Evolutionary conservation across 495 filamentous ascomycete genomes (phyloP).

Genomic region (Neurospora sp.): DNA sequence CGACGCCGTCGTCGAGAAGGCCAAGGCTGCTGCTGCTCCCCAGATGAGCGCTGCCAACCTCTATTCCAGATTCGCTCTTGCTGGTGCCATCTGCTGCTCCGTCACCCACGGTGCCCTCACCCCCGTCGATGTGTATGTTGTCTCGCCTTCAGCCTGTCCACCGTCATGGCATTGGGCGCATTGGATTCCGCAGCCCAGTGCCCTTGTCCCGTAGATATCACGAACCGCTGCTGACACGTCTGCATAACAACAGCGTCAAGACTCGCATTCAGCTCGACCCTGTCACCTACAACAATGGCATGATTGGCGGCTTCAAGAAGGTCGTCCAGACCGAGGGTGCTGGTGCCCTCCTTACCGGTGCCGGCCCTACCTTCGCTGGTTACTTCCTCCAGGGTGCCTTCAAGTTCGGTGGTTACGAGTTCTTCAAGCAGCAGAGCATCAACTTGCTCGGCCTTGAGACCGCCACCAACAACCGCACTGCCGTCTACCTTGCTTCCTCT

Average conservation of each 20-base stretch:
- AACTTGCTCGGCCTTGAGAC: constrained; percentile 70
- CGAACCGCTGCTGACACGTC: constrained; percentile 8
- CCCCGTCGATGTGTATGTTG: constrained; percentile 90
- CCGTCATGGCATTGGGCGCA: not conserved
- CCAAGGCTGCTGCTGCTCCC: constrained; percentile 15
- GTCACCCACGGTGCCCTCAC: constrained; percentile 88
- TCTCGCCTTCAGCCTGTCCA: constrained; percentile 1
- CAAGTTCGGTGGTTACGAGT: constrained; percentile 93
- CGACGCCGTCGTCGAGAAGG: constrained; percentile 24
- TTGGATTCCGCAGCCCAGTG: not conserved
- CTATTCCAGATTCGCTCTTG: constrained; percentile 82
- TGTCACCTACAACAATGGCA: constrained; percentile 76
- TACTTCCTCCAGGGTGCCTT: constrained; percentile 93
- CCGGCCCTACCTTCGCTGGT: constrained; percentile 78
- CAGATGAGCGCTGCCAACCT: constrained; percentile 43
- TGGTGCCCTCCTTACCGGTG: constrained; percentile 78
- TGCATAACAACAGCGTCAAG: constrained; percentile 60
- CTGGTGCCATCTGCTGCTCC: constrained; percentile 88
- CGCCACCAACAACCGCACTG: constrained; percentile 77
- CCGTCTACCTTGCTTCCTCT: constrained; percentile 79
- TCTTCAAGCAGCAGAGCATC: constrained; percentile 91
- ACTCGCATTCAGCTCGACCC: constrained; percentile 92
- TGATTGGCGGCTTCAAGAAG: constrained; percentile 79
- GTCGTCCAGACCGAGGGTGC: constrained; percentile 78
- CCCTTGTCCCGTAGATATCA: not conserved